Percentiles rank a stretch among this genome's conserved stretches.
These are phyloP conservation scores for Tolypocladium cylindrosporum DNA, from an alignment of 2,329 filamentous ascomycete genomes.

Conservation along the genomic window DNA sequence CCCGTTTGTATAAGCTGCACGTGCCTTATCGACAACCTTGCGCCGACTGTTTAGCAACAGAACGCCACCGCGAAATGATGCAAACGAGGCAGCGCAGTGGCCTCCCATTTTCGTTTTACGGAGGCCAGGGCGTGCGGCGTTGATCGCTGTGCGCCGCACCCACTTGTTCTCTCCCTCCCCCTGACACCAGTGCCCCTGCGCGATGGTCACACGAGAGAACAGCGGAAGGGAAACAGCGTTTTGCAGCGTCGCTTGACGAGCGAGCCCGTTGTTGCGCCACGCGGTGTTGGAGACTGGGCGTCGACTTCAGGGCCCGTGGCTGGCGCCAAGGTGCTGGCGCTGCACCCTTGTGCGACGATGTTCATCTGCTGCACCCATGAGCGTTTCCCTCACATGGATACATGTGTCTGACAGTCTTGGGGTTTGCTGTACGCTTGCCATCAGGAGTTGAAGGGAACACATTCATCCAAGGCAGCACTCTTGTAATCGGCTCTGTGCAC, in stretches of 20 bases:
- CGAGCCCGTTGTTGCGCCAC: background rate
- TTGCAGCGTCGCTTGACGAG: background rate
- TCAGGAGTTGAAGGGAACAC: background rate
- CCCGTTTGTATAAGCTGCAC: background rate
- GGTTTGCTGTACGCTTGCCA: background rate
- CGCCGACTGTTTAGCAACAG: background rate
- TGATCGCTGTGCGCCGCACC: background rate
- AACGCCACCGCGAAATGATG: background rate
- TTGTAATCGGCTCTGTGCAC: background rate
- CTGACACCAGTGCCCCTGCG: background rate
- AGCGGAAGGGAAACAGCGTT: background rate
- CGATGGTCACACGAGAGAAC: background rate
- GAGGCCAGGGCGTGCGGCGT: background rate
- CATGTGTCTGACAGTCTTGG: background rate
- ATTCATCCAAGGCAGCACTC: background rate
- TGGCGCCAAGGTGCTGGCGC: background rate
- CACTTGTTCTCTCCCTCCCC: constrained; percentile 1
- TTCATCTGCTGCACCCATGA: background rate
- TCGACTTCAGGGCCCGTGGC: background rate
- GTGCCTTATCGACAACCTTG: background rate
- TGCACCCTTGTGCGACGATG: background rate
- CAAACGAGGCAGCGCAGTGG: background rate
- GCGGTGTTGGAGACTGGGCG: background rate
- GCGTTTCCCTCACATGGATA: background rate
- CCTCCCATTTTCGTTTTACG: background rate